Base-by-base conservation (phyloP, 164 flowering plant species). In the Vitis cinerea region DNA sequence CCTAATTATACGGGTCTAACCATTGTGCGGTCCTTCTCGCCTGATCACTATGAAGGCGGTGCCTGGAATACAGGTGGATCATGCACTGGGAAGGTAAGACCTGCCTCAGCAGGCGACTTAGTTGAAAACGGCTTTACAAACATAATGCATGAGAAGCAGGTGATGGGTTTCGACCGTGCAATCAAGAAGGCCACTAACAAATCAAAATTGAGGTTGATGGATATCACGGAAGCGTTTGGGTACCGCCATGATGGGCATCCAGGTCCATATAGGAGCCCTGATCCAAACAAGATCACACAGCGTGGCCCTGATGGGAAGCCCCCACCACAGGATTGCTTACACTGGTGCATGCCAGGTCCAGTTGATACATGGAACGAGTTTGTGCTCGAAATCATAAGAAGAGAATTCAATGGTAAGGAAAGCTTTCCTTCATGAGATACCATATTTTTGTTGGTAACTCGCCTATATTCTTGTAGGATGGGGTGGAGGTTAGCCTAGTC, bases 321-420 rank as follows among this genome's bases (percentile, higher is more conserved):
- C 2, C 98, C 98, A 0, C 98, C 98, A 1, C 99, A 94, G 81
- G 99, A 94, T 80, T 94, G 99, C 86, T 76, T 92, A 73, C 98
- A 94, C 76, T 94, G 98, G 98, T 94, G 99, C 86, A 91, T 94
- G 99, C 99, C 99, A 7, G 99, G 99, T 10, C 97, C 99, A 3
- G 92, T 94, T 9, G 99, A 94, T 77, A 90, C 97, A 3, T 94
- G 99, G 99, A 94, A 92, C 60, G 99, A 94, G 78, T 71, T 94
- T 71, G 90, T 94, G 66, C 77, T 88, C 54, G 98, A 94, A 64
- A 81, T 84, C 63, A 85, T 92, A 17, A 77, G 90, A 69, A 81
- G 96, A 76, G 93, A 89, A 61, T 83, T 67, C 44, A 82, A 84
- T 68, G 83, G 71, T 47, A 62, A 49, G 8, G 31, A 60, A 52